Percentiles rank a stretch among this genome's conserved stretches.
These are phyloP conservation scores for Fusarium oligoseptatum DNA, from an alignment of 2,329 filamentous ascomycete species.

Conservation along the genomic window DNA sequence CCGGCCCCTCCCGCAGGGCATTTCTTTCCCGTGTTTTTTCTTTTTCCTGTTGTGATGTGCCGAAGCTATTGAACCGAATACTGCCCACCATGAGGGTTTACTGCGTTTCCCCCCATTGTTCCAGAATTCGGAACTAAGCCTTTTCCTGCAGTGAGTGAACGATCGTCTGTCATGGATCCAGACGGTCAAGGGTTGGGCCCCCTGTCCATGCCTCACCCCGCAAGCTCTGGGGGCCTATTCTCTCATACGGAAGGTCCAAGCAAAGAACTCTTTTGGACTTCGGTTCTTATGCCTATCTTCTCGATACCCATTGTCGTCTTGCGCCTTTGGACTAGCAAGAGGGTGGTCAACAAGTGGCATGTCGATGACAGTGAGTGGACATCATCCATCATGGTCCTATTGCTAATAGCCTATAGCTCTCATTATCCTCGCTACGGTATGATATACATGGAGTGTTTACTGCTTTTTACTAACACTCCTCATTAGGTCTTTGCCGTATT, in stretches of 20 bases:
- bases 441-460: no score
- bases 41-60: not conserved
- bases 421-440: constrained; percentile 2
- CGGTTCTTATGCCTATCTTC: constrained; percentile 5
- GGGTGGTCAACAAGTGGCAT: constrained; percentile 22
- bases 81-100: not conserved
- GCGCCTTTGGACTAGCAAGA: constrained; percentile 22
- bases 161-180: not conserved
- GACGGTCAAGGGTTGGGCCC: not conserved
- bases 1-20: not conserved
- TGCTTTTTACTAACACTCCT: not conserved
- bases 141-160: not conserved
- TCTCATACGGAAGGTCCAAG: not conserved
- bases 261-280: not conserved
- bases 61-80: not conserved
- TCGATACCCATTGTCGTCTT: constrained; percentile 16
- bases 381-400: not conserved
- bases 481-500: constrained; percentile 4
- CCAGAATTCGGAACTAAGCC: not conserved
- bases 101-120: not conserved
- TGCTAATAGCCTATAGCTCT: not conserved
- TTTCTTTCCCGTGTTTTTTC: not conserved
- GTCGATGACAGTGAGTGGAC: constrained; percentile 21
- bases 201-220: not conserved
- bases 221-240: not conserved